Base-by-base conservation (phyloP, 176 grass and related monocot genomes). In the Chloris gayana region DNA sequence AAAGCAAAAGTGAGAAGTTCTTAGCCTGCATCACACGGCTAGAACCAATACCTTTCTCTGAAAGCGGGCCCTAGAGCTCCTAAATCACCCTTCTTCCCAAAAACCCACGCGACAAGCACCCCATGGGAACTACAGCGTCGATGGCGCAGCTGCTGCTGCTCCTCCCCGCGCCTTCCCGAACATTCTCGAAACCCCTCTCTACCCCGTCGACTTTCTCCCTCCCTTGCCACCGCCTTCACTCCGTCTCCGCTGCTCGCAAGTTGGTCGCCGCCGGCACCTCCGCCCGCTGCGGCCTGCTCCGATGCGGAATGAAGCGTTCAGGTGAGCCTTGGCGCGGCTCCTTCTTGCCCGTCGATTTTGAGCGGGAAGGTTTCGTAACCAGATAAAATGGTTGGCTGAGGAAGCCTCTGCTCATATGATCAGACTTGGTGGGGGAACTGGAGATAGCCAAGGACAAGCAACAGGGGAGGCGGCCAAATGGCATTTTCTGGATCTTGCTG, bases 401-500 rank as follows among this genome's bases (percentile, higher is more conserved):
- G 18, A 39, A 66, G 7, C 19, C 7, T 59, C 14, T 34, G 37
- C 45, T 35, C 44, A 9, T 81, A 3, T 77, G 22, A 44, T 86
- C 83, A 99, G 90, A 86, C 87, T 91, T 95, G 58, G 86, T 84
- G 30, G 79, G 73, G 37, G 90, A 99, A 44, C 81, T 99, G 82
- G 96, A 99, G 90, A 85, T 99, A 35, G 90, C 92, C 53, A 94
- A 84, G 77, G 90, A 85, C 42, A 93, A 82, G 79, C 80, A 78
- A 44, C 83, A 54, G 63, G 73, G 81, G 24, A 85, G 72, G 25
- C 82, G 90, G 37, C 68, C 76, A 4, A 95, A 89, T 85, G 96
- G 92, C 45, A 81, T 99, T 75, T 99, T 95, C 84, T 95, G 96
- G 96, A 95, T 99, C 85, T 80, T 99, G 70, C 88, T 95, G 59